Evolutionary conservation across 2,329 filamentous ascomycete genomes (phyloP).

Genomic region (Stagonosporopsis vannaccii): DNA sequence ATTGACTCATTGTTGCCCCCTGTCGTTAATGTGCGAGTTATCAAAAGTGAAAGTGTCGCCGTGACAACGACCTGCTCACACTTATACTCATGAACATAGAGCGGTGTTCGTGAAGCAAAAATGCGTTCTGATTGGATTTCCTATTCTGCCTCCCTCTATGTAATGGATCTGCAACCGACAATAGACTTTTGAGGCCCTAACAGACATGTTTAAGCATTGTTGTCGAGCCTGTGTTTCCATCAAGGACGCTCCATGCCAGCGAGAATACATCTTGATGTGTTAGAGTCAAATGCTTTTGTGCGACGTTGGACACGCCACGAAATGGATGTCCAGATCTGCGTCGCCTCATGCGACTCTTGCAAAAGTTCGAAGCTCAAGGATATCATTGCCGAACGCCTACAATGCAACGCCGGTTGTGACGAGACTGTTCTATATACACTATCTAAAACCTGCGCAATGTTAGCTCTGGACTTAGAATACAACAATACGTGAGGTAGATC

Average conservation of each 20-base stretch:
- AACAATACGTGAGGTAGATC: background rate
- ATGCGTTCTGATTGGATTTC: background rate
- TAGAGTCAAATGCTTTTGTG: too few species aligned
- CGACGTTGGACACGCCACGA: background rate
- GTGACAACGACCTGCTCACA: constrained; percentile 2
- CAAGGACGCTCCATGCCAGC: background rate
- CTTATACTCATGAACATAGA: background rate
- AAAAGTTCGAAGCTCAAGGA: constrained; percentile 6
- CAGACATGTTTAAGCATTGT: background rate
- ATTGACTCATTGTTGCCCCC: background rate
- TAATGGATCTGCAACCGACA: background rate
- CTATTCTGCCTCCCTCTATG: background rate
- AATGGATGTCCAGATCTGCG: background rate
- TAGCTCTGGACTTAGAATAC: background rate
- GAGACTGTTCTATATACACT: background rate
- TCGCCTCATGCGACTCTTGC: background rate
- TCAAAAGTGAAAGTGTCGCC: background rate
- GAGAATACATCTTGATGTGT: too few species aligned
- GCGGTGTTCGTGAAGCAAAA: background rate
- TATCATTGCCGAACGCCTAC: constrained; percentile 17
- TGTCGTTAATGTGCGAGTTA: background rate
- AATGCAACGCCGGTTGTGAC: constrained; percentile 17
- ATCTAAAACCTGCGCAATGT: constrained; percentile 11
- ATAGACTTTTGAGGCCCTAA: too few species aligned
- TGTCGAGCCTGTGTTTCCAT: background rate